Evolutionary conservation across 2,329 filamentous ascomycete species (phyloP), one percentile per base, ranked within the genome.

Genomic region (Apiospora saccharicola): DNA sequence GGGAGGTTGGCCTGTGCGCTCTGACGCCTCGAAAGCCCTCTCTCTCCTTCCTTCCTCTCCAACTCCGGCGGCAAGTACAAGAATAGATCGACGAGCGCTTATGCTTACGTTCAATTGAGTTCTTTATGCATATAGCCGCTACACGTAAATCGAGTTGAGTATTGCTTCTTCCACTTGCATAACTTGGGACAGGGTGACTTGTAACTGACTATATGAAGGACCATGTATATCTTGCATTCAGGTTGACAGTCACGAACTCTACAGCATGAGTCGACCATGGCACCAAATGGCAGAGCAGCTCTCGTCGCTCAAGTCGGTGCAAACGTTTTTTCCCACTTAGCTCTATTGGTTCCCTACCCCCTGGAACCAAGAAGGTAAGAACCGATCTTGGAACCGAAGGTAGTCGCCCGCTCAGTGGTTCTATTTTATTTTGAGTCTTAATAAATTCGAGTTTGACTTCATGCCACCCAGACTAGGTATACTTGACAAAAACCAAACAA

Each of bases 1-100:
- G 57, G 57, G 57, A 64, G 34, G 7, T 22, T n/a, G 57, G 57
- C 34, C 57, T 41, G 57, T 64, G 57, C 57, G 57, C 12, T 24
- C 57, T 64, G 34, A n/a, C 57, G 19, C 57, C 57, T 22, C 57
- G 19, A 64, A 64, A 64, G 57, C 57, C 57, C 57, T 64, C 53
- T n/a, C 19, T n/a, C 53, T 49, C 44, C 6, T 4, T 49, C 44
- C 6, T 4, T 6, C 30, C 26, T 7, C 14, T 57, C 26, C 34
- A 14, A 19, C 24, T 12, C 53, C 19, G 26, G 26, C 46, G 22
- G 46, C 46, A 47, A 22, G 19, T 7, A 49, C 46, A 49, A 49
- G 22, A 22, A 49, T 49, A 44, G 43, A 44, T 44, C 43, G 43
- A 14, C 43, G 43, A 44, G 37, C 43, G 43, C 43, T 44, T 43